Evolutionary conservation across 768 basidiomycete species (phyloP), one percentile per base, ranked within the genome.

Genomic region (Tricholomella constricta): DNA sequence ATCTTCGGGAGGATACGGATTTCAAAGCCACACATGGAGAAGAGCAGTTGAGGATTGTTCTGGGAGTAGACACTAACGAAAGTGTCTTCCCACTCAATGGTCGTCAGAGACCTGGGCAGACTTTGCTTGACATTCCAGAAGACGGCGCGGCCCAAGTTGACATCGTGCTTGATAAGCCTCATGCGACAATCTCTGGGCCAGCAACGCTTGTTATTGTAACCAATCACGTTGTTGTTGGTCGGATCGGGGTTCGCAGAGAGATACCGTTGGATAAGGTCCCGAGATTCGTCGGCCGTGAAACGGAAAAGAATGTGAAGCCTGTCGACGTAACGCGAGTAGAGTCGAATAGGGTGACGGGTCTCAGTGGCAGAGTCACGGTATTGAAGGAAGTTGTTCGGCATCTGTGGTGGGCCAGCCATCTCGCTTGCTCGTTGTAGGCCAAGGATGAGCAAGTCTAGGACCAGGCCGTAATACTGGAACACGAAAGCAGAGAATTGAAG

Each of bases 51-150:
- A 22, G 97, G 97, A 71, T 98, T 99, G 67, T 98, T 90, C 69
- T 91, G 91, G 7, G 95, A 98, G 73, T 91, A 99, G 41, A 98
- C 96, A 52, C 93, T 95, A 60, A 94, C 92, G 63, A 95, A 94
- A 0, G 95, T 94, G 65, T 98, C 94, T 57, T 98, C 96, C 97
- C 97, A 98, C 64, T 98, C 97, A 65, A 99, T 98, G 0, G 97
- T 98, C 0, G 97, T 98, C 57, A 99, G 74, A 14, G 96, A 97
- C 43, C 97, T 79, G 0, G 97, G 97, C 22, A 99, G 71, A 61
- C 91, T 91, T 70, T 98, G 94, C 75, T 98, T 97, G 69, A 98
- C 92, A 65, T 99, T 98, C 97, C 96, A 99, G 74, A 97, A 98
- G 8, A 98, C 97, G 2, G 97, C 97, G 56, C 97, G 84, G 19